phyloP scores from a whole-genome alignment of 2,329 filamentous ascomycete genomes.

The Talaromyces sp. region DNA sequence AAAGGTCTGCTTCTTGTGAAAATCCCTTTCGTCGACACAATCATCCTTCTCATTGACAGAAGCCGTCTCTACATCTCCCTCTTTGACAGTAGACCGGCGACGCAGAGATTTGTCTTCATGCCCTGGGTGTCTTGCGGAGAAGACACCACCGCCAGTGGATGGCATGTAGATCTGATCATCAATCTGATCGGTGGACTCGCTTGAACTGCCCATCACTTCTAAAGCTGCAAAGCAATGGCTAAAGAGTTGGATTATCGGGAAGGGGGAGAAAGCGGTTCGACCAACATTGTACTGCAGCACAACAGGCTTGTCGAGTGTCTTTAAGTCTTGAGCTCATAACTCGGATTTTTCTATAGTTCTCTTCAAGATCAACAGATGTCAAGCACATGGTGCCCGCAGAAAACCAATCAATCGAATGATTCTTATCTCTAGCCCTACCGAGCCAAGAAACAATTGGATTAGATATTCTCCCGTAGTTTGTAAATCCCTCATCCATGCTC shows the following conservation, averaged over 20 bases:
- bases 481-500: slow-evolving; percentile 6
- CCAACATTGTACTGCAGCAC: not conserved
- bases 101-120: not conserved
- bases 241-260: not conserved
- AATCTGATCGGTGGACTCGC: not conserved
- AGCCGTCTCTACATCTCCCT: slow-evolving; percentile 2
- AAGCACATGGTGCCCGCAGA: not conserved
- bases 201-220: not conserved
- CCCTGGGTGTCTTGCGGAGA: not conserved
- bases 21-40: slow-evolving; percentile 10
- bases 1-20: slow-evolving; percentile 14
- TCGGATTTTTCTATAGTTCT: not conserved
- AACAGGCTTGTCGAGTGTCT: not conserved
- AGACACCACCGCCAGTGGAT: slow-evolving; percentile 14
- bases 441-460: not conserved
- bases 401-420: not conserved
- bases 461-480: not conserved
- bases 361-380: not conserved
- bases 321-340: not conserved
- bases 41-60: slow-evolving; percentile 10
- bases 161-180: slow-evolving; percentile 8
- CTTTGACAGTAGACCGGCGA: slow-evolving; percentile 5
- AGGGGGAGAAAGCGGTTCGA: not conserved
- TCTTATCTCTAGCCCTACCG: not conserved
- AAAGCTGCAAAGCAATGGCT: not conserved